Evolutionary conservation across 2,329 filamentous ascomycete genomes (phyloP), one percentile per base, ranked within the genome.

Genomic region (Huntiella bhutanensis): DNA sequence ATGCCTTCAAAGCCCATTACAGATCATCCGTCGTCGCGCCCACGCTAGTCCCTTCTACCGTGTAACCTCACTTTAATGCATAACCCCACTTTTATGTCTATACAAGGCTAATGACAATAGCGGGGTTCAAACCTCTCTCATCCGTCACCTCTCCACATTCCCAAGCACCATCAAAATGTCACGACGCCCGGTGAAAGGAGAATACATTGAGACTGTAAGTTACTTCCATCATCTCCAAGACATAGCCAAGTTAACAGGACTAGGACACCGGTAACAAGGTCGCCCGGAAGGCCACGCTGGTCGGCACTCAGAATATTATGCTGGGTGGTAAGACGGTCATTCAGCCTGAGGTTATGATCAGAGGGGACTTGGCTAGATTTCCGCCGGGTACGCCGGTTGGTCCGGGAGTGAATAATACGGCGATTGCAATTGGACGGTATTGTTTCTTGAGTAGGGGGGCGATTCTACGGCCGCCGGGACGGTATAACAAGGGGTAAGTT

Each of bases 251-350:
- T 45, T 50, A 38, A 51, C 49, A 45, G 41, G 34, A 33, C 39
- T 19, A 93, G 87, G 88, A 96, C 64, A 94, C 87, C 2, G 91
- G 91, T 54, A 98, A 98, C 73, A 96, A 96, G 67, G 91, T 98
- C 56, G 88, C 87, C 35, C 84, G 91, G 54, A 85, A 85, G 54
- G 83, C 85, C 51, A 79, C 81, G 59, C 84, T 98, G 55, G 82
- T 93, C 57, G 91, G 91, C 56, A 95, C 88, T 16, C 86, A 93
- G 55, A 93, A 96, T 64, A 96, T 98, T 64, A 94, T 94, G 63
- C 80, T 98, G 2, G 91, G 86, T 54, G 91, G 91, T 52, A 93
- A 85, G 64, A 93, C 87, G 1, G 85, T 96, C 52, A 93, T 98
- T 58, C 86, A 94, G 69, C 81, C 86, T 52, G 87, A 94, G 58